Conservation (phyloP, 2,329 filamentous ascomycete species). For the Parascedosporium putredinis region DNA sequence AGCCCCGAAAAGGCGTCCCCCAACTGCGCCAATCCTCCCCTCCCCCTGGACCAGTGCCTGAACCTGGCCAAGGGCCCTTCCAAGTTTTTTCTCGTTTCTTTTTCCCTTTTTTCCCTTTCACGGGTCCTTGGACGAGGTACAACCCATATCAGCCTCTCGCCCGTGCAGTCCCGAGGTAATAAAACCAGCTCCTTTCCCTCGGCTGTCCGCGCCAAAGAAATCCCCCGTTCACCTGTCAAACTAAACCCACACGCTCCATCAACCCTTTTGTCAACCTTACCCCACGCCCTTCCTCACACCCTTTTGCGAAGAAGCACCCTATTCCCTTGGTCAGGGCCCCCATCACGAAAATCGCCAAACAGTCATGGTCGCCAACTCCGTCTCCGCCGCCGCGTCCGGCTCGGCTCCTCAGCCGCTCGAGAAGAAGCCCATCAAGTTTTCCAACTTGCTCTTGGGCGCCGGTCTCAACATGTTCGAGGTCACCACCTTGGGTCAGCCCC, state of each 20-base stretch:
- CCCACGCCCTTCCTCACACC: constrained; percentile 7
- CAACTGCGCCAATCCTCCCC: too few relatives aligned
- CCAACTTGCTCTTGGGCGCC: constrained; percentile 89
- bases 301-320: constrained; percentile 72
- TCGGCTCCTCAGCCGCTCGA: constrained; percentile 51
- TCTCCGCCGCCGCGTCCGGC: constrained; percentile 39
- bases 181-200: not conserved
- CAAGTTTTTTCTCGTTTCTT: constrained; percentile 3
- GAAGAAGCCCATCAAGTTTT: constrained; percentile 99
- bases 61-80: too few relatives aligned
- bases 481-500: constrained; percentile 59
- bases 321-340: constrained; percentile 98
- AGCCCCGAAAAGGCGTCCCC: too few relatives aligned
- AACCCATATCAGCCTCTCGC: too few relatives aligned
- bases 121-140: not conserved
- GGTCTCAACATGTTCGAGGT: constrained; percentile 94
- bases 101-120: constrained; percentile 11
- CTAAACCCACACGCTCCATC: not conserved
- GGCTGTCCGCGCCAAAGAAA: not conserved
- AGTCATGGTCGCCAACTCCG: constrained; percentile 51
- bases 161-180: not conserved
- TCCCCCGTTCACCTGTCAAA: not conserved
- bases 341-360: constrained; percentile 40
- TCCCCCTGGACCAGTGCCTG: too few relatives aligned
- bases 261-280: constrained; percentile 4